A percentile compares a stretch with the other conserved stretches of the same genome.
Conservation (phyloP, 208 protist species). For the Trichomonas gallinae region DNA sequence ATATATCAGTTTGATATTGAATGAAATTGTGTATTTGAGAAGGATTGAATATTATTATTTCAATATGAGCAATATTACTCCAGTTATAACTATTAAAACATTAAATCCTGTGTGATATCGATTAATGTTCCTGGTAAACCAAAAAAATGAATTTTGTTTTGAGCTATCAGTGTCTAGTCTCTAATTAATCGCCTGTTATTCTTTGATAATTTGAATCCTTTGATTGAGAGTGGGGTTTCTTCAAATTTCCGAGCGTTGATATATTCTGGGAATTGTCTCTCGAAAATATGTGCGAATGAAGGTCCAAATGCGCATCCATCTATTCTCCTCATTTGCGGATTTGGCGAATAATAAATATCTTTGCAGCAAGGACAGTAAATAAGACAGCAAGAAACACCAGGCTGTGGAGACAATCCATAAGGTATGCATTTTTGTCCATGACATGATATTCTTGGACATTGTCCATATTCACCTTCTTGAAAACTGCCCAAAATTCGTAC, state of each 20-base stretch:
- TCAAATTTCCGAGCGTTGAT: not conserved
- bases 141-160: no score
- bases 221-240: not conserved
- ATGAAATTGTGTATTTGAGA: no score
- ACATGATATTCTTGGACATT: not conserved
- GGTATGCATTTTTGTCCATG: not conserved
- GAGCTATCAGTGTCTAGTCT: not conserved
- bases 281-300: not conserved
- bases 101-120: no score
- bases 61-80: no score
- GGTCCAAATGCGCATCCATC: not conserved
- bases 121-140: no score
- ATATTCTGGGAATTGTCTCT: not conserved
- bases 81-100: no score
- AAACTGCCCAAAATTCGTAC: not conserved
- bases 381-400: not conserved
- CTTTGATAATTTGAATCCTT: not conserved
- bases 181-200: not conserved
- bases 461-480: not conserved
- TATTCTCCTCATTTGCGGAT: not conserved
- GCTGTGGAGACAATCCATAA: not conserved
- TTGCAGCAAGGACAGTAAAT: not conserved
- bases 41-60: no score
- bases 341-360: not conserved
- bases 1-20: no score